Base-by-base conservation (phyloP, 257 asterid genomes). In the Salvia hispanica region DNA sequence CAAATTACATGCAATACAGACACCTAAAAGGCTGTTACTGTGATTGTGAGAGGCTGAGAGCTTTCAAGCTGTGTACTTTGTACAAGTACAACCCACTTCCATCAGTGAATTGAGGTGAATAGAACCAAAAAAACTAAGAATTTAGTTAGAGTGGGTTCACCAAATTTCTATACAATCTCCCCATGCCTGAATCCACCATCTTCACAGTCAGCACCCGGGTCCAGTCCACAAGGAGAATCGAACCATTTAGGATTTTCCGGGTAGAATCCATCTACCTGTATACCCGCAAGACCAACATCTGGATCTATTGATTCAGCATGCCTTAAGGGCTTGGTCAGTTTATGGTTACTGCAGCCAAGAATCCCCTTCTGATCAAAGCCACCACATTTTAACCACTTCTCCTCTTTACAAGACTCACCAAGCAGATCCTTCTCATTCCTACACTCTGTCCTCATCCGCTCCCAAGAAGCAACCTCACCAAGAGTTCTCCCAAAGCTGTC, bases 381-480 rank as follows among this genome's bases (percentile, higher is more conserved):
- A 1, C 84, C 77, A 63, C 95, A 85, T 79, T 85, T 91, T 77
- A 93, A 59, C 96, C 95, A 91, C 74, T 93, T 93, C 72, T 85
- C 95, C 37, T 85, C 82, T 78, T 93, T 93, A 77, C 95, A 88
- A 62, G 83, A 75, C 62, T 84, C 97, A 13, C 89, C 84, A 3
- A 89, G 88, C 67, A 91, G 79, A 81, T 84, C 89, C 81, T 83
- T 89, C 84, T 82, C 89, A 16, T 78, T 73, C 78, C 85, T 77
- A 79, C 91, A 74, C 64, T 74, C 86, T 3, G 86, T 42, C 84
- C 96, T 81, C 85, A 93, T 86, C 74, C 79, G 93, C 77, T 81
- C 97, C 98, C 97, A 90, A 34, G 95, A 84, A 77, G 94, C 96
- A 79, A 93, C 97, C 78, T 93, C 99, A 57, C 95, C 97, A 33